phyloP scores from a whole-genome alignment of 768 basidiomycete genomes.

The Lyophyllum semitale region DNA sequence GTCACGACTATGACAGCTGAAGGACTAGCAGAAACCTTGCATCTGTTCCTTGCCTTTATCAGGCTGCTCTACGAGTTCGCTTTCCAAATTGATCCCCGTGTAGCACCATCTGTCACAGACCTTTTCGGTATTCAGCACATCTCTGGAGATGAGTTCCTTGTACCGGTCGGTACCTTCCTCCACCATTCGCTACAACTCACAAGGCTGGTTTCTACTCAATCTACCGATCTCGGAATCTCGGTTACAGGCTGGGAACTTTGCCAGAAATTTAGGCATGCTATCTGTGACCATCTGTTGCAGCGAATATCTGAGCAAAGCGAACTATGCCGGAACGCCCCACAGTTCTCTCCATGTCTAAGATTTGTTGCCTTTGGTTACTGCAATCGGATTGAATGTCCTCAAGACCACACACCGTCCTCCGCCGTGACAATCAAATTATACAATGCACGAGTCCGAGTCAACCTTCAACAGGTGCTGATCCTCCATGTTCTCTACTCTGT shows the following conservation, averaged over 20 bases:
- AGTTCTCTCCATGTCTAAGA: conserved; percentile 42
- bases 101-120: conserved; percentile 21
- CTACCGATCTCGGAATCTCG: neutral
- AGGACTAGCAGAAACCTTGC: conserved; percentile 31
- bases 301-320: conserved; percentile 34
- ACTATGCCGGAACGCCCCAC: conserved; percentile 25
- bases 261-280: conserved; percentile 18
- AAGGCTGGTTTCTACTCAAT: conserved; percentile 4
- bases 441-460: conserved; percentile 41
- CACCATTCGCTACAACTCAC: neutral
- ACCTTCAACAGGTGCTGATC: conserved; percentile 52
- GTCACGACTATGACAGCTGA: conserved; percentile 23
- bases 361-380: conserved; percentile 34
- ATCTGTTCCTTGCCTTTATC: conserved; percentile 36
- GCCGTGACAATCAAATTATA: conserved; percentile 33
- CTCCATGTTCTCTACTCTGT: conserved; percentile 33
- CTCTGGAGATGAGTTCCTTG: conserved; percentile 28
- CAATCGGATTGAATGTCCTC: conserved; percentile 29
- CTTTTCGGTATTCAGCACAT: conserved; percentile 34
- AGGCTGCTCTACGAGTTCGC: conserved; percentile 29
- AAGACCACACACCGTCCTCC: conserved; percentile 32
- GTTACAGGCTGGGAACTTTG: conserved; percentile 23
- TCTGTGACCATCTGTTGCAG: conserved; percentile 28
- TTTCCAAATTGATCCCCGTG: conserved; percentile 28
- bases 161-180: conserved; percentile 28